Percentiles rank a stretch among this genome's conserved stretches.
These are phyloP conservation scores for Syncephalastrum contaminatum DNA, from an alignment of 371 early-diverging fungal species.

Conservation along the genomic window DNA sequence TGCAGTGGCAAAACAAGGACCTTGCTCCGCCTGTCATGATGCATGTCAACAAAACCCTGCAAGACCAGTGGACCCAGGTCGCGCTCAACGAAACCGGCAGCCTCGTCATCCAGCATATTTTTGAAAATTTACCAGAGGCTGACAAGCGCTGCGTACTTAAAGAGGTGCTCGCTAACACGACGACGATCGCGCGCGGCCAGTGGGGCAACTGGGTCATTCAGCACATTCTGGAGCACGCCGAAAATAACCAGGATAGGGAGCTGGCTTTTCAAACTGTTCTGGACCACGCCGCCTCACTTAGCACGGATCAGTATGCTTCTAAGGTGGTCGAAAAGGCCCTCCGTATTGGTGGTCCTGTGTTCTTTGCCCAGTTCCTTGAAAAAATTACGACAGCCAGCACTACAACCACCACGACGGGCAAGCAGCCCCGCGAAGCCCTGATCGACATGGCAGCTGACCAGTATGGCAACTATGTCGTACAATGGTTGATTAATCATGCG, in stretches of 20 bases:
- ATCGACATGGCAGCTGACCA: constrained; percentile 68
- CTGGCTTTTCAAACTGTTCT: constrained; percentile 50
- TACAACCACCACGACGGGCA: constrained; percentile 17
- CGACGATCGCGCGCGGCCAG: constrained; percentile 67
- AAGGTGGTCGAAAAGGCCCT: constrained; percentile 78
- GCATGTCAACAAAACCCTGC: constrained; percentile 57
- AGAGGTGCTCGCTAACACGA: constrained; percentile 60
- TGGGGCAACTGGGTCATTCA: constrained; percentile 86
- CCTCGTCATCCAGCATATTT: constrained; percentile 79
- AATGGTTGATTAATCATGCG: constrained; percentile 69
- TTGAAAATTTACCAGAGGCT: constrained; percentile 65
- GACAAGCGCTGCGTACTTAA: constrained; percentile 64
- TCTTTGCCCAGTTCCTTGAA: constrained; percentile 26
- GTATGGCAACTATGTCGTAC: constrained; percentile 90
- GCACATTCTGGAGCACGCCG: constrained; percentile 71
- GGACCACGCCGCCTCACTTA: constrained; percentile 50
- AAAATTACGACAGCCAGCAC: constrained; percentile 18
- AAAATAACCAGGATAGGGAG: constrained; percentile 47
- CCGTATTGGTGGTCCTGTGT: constrained; percentile 51
- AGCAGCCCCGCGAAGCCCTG: constrained; percentile 36
- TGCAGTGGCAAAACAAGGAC: constrained; percentile 45
- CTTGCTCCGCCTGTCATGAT: constrained; percentile 57
- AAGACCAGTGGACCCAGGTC: constrained; percentile 65
- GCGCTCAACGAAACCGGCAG: constrained; percentile 79
- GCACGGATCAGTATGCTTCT: constrained; percentile 74